Evolutionary conservation across 2,329 filamentous ascomycete genomes (phyloP), one percentile per base, ranked within the genome.

Genomic region (Colletotrichum shisoi): DNA sequence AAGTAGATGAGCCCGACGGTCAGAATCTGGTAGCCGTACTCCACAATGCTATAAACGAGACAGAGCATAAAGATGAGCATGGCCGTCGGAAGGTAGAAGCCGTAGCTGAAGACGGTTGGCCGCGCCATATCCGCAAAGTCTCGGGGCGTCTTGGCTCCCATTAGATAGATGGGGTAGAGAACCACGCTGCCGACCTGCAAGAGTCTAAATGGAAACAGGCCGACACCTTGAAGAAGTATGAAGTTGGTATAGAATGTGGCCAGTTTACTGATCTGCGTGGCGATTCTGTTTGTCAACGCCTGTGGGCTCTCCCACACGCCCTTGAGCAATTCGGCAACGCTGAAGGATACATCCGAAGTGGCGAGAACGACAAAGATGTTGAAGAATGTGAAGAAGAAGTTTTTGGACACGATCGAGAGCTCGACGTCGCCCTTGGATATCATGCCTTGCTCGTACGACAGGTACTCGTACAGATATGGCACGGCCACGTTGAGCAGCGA

Each of bases 331-430:
- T 89, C 87, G 45, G 90, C 88, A 79, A 91, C 92, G 4, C 93
- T 93, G 49, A 91, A 88, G 79, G 91, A 93, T 3, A 94, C 93
- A 61, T 91, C 91, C 52, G 96, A 91, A 31, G 95, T 85, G 1
- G 94, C 96, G 76, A 98, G 97, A 51, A 98, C 87, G 57, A 98
- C 86, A 79, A 99, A 99, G 64, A 98, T 92, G 79, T 99, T 99
- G 86, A 99, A 98, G 79, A 99, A 99, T 11, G 91, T 94, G 76
- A 99, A 99, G 84, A 98, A 97, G 80, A 98, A 99, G 78, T 98
- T 99, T 81, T 99, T 99, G 61, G 93, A 97, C 71, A 99, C 94
- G 51, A 96, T 85, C 0, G 95, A 98, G 7, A 99, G 84, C 77
- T 98, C 95, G 24, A 99, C 89, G 69, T 99, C 95, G 51, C 93